A percentile compares a stretch with the other conserved stretches of the same genome.
Evolutionary conservation across 441 rosid species (phyloP).

Genomic region (Adansonia rubrostipa): DNA sequence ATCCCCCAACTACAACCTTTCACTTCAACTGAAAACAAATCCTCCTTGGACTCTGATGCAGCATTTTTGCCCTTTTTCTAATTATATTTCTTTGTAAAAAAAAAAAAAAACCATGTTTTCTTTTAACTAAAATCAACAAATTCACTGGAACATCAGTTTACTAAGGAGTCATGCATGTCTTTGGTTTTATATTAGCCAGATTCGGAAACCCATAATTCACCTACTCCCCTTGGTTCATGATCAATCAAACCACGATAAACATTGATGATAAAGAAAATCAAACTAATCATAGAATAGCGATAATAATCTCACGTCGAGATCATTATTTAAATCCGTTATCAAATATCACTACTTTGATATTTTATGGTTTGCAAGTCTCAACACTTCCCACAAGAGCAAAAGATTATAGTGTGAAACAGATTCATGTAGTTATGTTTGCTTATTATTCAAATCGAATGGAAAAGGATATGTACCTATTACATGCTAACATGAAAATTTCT

Average conservation of each 20-base stretch:
- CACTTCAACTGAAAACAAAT: not conserved
- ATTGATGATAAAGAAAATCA: no score
- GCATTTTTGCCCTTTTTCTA: not conserved
- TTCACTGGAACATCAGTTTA: not conserved
- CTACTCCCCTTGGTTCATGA: not conserved
- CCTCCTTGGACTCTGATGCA: not conserved
- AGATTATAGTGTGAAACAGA: not conserved
- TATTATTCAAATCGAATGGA: not conserved
- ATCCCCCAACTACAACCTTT: conserved; percentile 32
- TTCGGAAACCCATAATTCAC: not conserved
- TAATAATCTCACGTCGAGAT: no score
- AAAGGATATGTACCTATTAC: not conserved
- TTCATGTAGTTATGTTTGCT: not conserved
- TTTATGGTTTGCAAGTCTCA: no score
- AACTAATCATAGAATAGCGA: no score
- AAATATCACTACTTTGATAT: no score
- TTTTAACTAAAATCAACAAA: not conserved
- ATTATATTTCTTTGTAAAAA: not conserved
- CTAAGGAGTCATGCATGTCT: not conserved
- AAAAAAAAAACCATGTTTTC: not conserved
- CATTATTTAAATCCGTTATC: no score
- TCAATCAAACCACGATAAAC: not conserved
- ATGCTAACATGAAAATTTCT: not conserved
- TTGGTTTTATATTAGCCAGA: not conserved
- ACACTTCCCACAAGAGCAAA: not conserved